Base-by-base conservation (phyloP, 192 early-diverging fungal genomes). In the Coemansia sp. region DNA sequence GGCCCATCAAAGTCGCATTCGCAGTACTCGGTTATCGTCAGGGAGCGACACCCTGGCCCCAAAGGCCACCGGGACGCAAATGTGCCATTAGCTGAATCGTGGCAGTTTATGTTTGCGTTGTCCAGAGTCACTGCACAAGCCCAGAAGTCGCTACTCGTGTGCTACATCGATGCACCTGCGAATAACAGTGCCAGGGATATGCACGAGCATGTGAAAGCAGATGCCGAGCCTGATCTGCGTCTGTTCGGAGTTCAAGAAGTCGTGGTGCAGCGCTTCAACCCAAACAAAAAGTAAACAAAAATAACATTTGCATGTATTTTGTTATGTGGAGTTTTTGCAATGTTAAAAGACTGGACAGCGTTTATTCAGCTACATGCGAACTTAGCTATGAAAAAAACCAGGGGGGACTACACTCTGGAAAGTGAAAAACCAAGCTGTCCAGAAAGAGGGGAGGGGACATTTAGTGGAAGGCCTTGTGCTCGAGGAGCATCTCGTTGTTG, bases 401-500 rank as follows among this genome's bases (percentile, higher is more conserved):
- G n/a, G n/a, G n/a, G n/a, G n/a, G n/a, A n/a, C n/a, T n/a, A n/a
- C n/a, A n/a, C n/a, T n/a, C n/a, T n/a, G n/a, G n/a, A n/a, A n/a
- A n/a, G n/a, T n/a, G n/a, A n/a, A n/a, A n/a, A n/a, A n/a, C n/a
- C n/a, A n/a, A n/a, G n/a, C n/a, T n/a, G n/a, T n/a, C n/a, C n/a
- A n/a, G n/a, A n/a, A 48, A 26, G 48, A 72, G 66, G 21, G 59
- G 59, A 64, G 15, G 12, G 16, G 5, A 16, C 4, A 2, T 52
- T 67, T 67, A 85, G 64, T 85, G 80, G 76, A 82, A 88, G 64
- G 85, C 86, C 85, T 89, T 91, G 85, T 90, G 88, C 86, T 97
- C 95, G 43, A 99, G 88, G 79, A 92, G 85, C 95, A 97, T 97
- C 75, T 99, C 95, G 78, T 92, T 95, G 87, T 94, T 91, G 60